Base-by-base conservation (phyloP, 345 rosid genomes). In the Arabis alpina region DNA sequence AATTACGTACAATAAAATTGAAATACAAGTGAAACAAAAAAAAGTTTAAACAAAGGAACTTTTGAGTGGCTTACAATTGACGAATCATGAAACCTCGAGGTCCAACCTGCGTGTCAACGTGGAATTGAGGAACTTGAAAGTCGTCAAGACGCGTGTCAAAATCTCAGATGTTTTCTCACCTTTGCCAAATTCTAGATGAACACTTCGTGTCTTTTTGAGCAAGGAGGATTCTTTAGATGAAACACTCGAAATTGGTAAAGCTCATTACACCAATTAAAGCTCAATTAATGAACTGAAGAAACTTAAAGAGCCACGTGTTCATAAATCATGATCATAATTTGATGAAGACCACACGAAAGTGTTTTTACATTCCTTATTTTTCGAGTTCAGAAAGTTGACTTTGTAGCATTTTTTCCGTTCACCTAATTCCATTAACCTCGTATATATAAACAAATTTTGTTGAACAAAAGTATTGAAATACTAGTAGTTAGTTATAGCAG, bases 301-400 rank as follows among this genome's bases (percentile, higher is more conserved):
- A 43, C 48, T 40, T 19, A 2, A n/a, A n/a, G 16, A 4, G 44
- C 61, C 61, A 61, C 68, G 61, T 61, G 62, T 61, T 14, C 19
- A 10, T 32, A 4, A 54, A 42, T 36, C 45, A 61, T 36, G 68
- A 52, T 19, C 61, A 32, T 6, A 19, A 23, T 15, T 68, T 57
- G 52, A 70, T 16, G 58, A 58, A 69, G 66, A 69, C 59, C 66
- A 70, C 50, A 70, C 32, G 23, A 19, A 19, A 19, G 23, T 19
- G 23, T 19, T 19, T 19, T 19, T 19, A 19, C 23, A 19, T 19
- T 19, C 23, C 23, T 19, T 19, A 19, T 19, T 0, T 19, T 19
- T 19, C 23, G 23, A 19, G 23, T 19, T 19, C 23, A 19, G 23
- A 19, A 19, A 19, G 23, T 19, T 19, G 23, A 19, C 23, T 19